Conservation (phyloP, 768 basidiomycete species). For the Boletus reticuloceps region DNA sequence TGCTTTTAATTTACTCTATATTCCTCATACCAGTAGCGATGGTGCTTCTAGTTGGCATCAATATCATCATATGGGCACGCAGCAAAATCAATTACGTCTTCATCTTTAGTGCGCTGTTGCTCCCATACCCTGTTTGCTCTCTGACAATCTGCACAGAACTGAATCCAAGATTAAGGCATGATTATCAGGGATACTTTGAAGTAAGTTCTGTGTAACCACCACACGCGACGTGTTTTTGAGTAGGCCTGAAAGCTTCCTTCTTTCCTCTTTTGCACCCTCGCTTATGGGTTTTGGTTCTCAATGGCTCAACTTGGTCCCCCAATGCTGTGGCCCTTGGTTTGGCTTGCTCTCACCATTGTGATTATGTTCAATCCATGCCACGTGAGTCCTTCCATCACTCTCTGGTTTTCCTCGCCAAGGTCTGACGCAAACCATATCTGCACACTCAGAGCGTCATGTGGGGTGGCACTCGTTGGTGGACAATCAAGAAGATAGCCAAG, state of each 20-base stretch:
- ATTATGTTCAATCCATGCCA: slow-evolving; percentile 78
- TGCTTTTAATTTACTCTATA: slow-evolving; percentile 78
- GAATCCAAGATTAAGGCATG: slow-evolving; percentile 65
- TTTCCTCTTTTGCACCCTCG: slow-evolving; percentile 71
- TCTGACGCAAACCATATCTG: slow-evolving; percentile 18
- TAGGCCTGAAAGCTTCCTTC: slow-evolving; percentile 61
- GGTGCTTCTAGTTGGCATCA: slow-evolving; percentile 74
- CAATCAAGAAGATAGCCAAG: slow-evolving; percentile 59
- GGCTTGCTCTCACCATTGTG: slow-evolving; percentile 62
- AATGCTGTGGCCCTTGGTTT: slow-evolving; percentile 76
- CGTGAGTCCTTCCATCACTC: slow-evolving; percentile 27
- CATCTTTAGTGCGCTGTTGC: slow-evolving; percentile 63
- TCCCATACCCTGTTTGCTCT: not conserved
- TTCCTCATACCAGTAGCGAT: slow-evolving; percentile 75
- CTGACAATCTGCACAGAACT: slow-evolving; percentile 48
- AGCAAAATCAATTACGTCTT: slow-evolving; percentile 91
- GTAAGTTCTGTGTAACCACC: slow-evolving; percentile 31
- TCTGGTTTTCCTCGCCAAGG: not conserved
- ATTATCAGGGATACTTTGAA: slow-evolving; percentile 76
- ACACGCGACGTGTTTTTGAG: slow-evolving; percentile 1
- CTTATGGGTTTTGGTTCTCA: slow-evolving; percentile 83
- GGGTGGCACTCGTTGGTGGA: slow-evolving; percentile 64
- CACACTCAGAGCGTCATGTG: slow-evolving; percentile 44
- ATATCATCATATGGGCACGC: slow-evolving; percentile 73
- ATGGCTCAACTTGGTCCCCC: slow-evolving; percentile 70